A percentile compares a stretch with the other conserved stretches of the same genome.
phyloP scores from a whole-genome alignment of 2,329 filamentous ascomycete species.

The Hymenoscyphus linearis region DNA sequence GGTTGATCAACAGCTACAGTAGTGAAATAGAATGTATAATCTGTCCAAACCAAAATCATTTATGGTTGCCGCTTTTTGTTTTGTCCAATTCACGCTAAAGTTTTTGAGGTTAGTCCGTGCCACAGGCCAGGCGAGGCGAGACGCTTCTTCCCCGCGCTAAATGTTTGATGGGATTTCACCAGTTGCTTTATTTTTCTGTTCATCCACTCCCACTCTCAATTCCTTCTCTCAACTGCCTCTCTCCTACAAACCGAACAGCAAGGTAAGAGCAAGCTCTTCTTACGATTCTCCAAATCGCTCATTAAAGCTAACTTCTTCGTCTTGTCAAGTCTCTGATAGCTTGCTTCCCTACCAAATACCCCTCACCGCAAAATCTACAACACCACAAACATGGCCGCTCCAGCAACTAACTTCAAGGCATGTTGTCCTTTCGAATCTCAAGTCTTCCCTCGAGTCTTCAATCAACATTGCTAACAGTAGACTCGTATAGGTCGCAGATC shows the following conservation, averaged over 20 bases:
- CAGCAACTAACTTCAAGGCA: slow-evolving; percentile 33
- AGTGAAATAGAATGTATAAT: not conserved
- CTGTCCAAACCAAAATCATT: too few species aligned
- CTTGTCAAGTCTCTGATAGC: not conserved
- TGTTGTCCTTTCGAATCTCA: not conserved
- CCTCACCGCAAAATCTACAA: slow-evolving; percentile 9
- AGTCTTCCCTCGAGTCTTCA: not conserved
- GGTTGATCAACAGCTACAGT: too few species aligned
- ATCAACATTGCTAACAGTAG: slow-evolving; percentile 1
- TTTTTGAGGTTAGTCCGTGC: not conserved
- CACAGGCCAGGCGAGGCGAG: too few species aligned
- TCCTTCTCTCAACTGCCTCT: not conserved
- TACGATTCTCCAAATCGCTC: not conserved
- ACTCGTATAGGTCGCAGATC: slow-evolving; percentile 78
- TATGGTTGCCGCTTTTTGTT: not conserved
- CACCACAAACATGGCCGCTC: slow-evolving; percentile 29
- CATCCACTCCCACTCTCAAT: not conserved
- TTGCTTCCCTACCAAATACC: slow-evolving; percentile 4
- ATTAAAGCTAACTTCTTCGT: not conserved
- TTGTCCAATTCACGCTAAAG: not conserved
- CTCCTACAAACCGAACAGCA: not conserved
- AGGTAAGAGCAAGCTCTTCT: not conserved
- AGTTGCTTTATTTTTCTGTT: not conserved
- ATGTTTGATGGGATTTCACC: not conserved
- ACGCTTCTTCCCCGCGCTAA: not conserved